Percentiles rank a stretch among this genome's conserved stretches.
Evolutionary conservation across 1,284 basidiomycete genomes (phyloP).

Genomic region (Ganoderma sp.): DNA sequence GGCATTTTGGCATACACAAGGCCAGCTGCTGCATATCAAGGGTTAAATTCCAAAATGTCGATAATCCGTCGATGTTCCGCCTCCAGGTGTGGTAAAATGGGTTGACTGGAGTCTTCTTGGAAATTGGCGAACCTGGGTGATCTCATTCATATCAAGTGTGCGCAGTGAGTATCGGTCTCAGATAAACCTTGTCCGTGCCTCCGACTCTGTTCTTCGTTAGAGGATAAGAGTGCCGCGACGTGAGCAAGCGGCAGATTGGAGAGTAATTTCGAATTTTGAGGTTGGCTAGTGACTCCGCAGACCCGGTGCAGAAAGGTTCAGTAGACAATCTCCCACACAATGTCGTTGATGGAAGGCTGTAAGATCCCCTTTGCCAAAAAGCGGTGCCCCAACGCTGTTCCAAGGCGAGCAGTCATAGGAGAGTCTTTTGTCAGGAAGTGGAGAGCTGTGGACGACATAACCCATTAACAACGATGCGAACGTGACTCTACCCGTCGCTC

Average conservation of each 20-base stretch:
- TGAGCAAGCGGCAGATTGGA: background rate
- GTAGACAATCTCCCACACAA: background rate
- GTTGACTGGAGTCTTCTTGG: background rate
- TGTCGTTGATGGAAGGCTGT: background rate
- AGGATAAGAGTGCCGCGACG: background rate
- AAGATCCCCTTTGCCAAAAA: too few species aligned
- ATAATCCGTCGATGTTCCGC: background rate
- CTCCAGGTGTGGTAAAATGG: background rate
- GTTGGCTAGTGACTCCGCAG: background rate
- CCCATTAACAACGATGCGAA: background rate
- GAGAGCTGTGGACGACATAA: background rate
- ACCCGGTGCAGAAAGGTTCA: background rate
- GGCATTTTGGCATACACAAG: background rate
- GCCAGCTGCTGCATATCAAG: background rate
- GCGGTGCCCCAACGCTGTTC: too few species aligned
- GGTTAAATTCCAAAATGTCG: background rate
- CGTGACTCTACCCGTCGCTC: background rate
- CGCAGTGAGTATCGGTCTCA: background rate
- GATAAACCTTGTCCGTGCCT: background rate
- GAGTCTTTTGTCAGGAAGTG: background rate
- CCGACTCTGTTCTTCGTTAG: background rate
- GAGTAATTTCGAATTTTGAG: background rate
- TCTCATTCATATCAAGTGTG: conserved; percentile 1
- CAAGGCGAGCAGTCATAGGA: background rate
- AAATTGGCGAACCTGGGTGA: background rate